phyloP scores from a whole-genome alignment of 768 basidiomycete genomes.

The Dictyophora rubrovolvata region DNA sequence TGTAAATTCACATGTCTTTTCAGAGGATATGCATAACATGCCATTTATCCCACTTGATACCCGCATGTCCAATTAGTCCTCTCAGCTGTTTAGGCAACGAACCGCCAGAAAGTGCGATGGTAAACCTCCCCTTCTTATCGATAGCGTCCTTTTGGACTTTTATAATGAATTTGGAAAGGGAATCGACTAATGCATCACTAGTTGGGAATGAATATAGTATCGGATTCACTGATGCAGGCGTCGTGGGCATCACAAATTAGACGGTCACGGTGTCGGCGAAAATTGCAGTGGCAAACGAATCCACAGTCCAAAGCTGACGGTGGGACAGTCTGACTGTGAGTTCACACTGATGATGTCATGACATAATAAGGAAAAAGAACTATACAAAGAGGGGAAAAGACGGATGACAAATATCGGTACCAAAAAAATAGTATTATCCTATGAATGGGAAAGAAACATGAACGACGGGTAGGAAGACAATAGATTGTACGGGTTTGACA shows the following conservation, averaged over 20 bases:
- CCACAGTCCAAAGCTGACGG: no score
- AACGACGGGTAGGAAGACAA: not conserved
- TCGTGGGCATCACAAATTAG: constrained; percentile 2
- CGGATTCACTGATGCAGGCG: constrained; percentile 40
- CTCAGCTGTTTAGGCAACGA: constrained; percentile 76
- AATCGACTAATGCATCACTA: constrained; percentile 41
- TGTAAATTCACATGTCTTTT: not conserved
- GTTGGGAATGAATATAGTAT: constrained; percentile 63
- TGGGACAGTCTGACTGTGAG: not conserved
- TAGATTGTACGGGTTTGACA: not conserved
- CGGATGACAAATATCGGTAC: not conserved
- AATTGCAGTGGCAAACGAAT: no score
- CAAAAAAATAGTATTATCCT: not conserved
- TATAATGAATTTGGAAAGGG: constrained; percentile 73
- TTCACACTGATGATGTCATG: not conserved
- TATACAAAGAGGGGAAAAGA: not conserved
- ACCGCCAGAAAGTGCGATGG: constrained; percentile 89
- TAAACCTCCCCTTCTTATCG: constrained; percentile 82
- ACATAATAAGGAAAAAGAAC: not conserved
- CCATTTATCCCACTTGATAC: constrained; percentile 93
- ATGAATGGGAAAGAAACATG: not conserved
- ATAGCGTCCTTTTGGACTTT: constrained; percentile 86
- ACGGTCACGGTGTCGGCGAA: no score
- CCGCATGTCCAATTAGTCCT: constrained; percentile 52
- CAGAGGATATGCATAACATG: constrained; percentile 24